Conservation (phyloP, 768 basidiomycete genomes). For the Lepiota brunneoincarnata region DNA sequence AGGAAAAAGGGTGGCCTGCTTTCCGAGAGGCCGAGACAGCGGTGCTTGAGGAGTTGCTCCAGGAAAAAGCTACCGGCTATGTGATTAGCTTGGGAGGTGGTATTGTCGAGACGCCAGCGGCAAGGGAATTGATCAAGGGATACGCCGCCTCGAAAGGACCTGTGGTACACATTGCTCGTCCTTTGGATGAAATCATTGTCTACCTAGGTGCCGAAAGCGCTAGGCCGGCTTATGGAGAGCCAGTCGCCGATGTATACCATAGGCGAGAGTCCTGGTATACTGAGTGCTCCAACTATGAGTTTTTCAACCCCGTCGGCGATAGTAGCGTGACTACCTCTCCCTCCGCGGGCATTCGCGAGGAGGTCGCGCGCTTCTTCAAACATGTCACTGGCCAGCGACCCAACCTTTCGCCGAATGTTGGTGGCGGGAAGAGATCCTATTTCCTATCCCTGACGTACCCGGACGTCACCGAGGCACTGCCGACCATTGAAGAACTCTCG, state of each 20-base stretch:
- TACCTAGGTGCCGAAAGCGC: slow-evolving; percentile 76
- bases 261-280: slow-evolving; percentile 85
- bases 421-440: slow-evolving; percentile 66
- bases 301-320: slow-evolving; percentile 67
- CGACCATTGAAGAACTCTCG: slow-evolving; percentile 67
- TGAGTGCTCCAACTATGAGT: slow-evolving; percentile 80
- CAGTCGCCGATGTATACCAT: slow-evolving; percentile 77
- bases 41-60: slow-evolving; percentile 67
- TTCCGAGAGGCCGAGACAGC: slow-evolving; percentile 82
- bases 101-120: slow-evolving; percentile 81
- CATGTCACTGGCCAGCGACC: slow-evolving; percentile 75
- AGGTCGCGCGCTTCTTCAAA: slow-evolving; percentile 82
- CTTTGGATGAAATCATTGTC: slow-evolving; percentile 74
- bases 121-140: slow-evolving; percentile 66
- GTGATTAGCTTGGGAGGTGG: slow-evolving; percentile 93
- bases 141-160: slow-evolving; percentile 62
- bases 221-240: slow-evolving; percentile 88
- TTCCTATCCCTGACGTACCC: slow-evolving; percentile 94
- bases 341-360: slow-evolving; percentile 44
- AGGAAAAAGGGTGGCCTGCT: slow-evolving; percentile 80
- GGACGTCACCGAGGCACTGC: slow-evolving; percentile 70
- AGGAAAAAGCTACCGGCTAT: slow-evolving; percentile 52
- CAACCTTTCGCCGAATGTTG: slow-evolving; percentile 60
- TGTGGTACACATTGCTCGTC: slow-evolving; percentile 83
- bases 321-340: slow-evolving; percentile 18